phyloP scores from a whole-genome alignment of 345 rosid genomes.

The Arabis hirsuta region DNA sequence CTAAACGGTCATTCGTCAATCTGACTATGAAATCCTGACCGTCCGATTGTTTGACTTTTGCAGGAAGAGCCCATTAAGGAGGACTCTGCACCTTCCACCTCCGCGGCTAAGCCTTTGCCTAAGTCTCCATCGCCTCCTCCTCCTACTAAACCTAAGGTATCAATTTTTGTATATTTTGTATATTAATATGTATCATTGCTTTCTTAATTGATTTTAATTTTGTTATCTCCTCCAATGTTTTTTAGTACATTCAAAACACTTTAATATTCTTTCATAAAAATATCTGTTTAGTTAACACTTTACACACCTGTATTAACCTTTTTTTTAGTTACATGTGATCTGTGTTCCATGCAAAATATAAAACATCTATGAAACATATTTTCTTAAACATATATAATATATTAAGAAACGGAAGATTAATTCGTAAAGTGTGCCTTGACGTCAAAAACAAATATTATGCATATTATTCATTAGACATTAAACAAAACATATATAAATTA shows the following conservation, averaged over 20 bases:
- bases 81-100: conserved; percentile 39
- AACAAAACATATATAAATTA: too few relatives aligned
- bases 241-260: too few relatives aligned
- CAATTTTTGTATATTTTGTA: not conserved
- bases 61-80: conserved; percentile 35
- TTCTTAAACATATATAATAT: too few relatives aligned
- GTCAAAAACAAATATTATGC: too few relatives aligned
- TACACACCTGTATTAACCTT: too few relatives aligned
- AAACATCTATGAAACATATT: too few relatives aligned
- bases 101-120: conserved; percentile 36
- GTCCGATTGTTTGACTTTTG: conserved; percentile 4
- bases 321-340: too few relatives aligned
- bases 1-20: not conserved
- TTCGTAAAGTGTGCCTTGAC: too few relatives aligned
- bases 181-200: not conserved
- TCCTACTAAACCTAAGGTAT: conserved; percentile 44
- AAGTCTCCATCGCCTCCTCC: conserved; percentile 33
- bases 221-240: not conserved
- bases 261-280: not conserved
- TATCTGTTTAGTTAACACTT: too few relatives aligned
- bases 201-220: not conserved
- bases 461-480: too few relatives aligned
- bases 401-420: too few relatives aligned
- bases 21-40: not conserved
- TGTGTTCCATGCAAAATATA: too few relatives aligned